Evolutionary conservation across 208 protist species (phyloP).

Genomic region (Leishmania turanica): DNA sequence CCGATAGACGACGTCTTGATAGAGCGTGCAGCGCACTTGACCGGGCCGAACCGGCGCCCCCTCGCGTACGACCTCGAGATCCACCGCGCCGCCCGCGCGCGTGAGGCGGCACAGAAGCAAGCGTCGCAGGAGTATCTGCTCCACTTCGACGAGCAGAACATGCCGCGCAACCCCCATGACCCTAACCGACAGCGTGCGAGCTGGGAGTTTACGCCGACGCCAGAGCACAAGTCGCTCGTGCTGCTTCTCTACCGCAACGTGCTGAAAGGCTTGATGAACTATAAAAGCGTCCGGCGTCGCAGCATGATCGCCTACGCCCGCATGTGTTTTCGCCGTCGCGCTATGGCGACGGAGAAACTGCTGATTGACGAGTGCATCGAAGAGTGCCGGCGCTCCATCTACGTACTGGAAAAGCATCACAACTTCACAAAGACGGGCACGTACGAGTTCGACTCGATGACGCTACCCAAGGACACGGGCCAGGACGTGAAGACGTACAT

Average conservation of each 20-base stretch:
- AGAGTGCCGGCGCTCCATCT: slow-evolving; percentile 81
- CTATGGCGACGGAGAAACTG: slow-evolving; percentile 81
- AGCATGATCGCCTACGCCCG: slow-evolving; percentile 88
- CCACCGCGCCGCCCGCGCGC: slow-evolving; percentile 35
- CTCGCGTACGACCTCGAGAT: slow-evolving; percentile 57
- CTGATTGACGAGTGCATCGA: slow-evolving; percentile 91
- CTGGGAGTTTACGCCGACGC: slow-evolving; percentile 75
- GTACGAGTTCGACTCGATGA: slow-evolving; percentile 90
- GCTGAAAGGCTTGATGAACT: slow-evolving; percentile 79
- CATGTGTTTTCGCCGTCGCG: slow-evolving; percentile 74
- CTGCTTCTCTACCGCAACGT: slow-evolving; percentile 84
- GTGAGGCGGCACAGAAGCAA: slow-evolving; percentile 18
- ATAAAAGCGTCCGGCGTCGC: slow-evolving; percentile 73
- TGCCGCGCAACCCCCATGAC: slow-evolving; percentile 54
- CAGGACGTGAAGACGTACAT: slow-evolving; percentile 93
- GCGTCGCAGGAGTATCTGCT: slow-evolving; percentile 23
- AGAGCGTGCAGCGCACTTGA: slow-evolving; percentile 32
- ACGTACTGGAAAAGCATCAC: slow-evolving; percentile 86
- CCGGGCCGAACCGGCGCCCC: slow-evolving; percentile 34
- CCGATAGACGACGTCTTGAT: slow-evolving; percentile 51
- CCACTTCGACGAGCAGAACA: slow-evolving; percentile 53
- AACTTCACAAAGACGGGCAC: slow-evolving; percentile 71
- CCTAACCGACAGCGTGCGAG: slow-evolving; percentile 28
- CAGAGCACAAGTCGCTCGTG: slow-evolving; percentile 79
- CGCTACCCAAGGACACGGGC: slow-evolving; percentile 85